Evolutionary conservation across 164 flowering plant genomes (phyloP), one percentile per base, ranked within the genome.

Genomic region (Vitis rotundifolia): DNA sequence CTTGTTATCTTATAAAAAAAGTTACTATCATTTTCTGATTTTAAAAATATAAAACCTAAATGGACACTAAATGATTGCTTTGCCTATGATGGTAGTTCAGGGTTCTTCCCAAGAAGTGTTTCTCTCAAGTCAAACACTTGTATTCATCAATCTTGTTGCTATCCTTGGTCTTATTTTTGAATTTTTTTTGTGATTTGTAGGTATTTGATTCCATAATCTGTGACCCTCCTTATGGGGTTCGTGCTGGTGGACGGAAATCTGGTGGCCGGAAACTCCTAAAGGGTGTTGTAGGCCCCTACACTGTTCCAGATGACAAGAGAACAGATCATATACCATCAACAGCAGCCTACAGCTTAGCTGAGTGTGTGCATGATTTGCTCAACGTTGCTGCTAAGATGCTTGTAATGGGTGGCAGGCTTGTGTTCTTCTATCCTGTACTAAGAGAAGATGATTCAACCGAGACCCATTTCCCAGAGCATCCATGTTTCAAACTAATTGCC

Each of bases 161-260:
- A 49, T 16, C 31, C 13, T 52, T 9, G n/a, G 28, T 12, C 11
- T 10, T 16, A 14, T 44, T 61, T 62, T 55, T 11, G 22, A 9
- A 8, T 26, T 48, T 6, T 52, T 62, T 10, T 70, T 69, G 49
- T 29, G 59, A 72, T 49, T 22, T 5, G 19, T 48, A 94, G 99
- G 74, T 93, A 44, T 90, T 91, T 80, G 93, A 95, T 81, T 98
- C 99, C 63, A 95, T 95, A 64, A 90, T 93, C 14, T 95, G 99
- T 74, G 99, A 95, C 70, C 99, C 99, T 59, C 99, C 99, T 11
- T 95, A 95, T 63, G 99, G 99, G 19, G 99, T 95, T 66, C 96
- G 99, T 67, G 99, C 99, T 73, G 97, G 99, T 14, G 99, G 98
- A 8, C 97, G 99, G 15, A 95, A 95, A 83, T 95, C 99, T 13